phyloP scores from a whole-genome alignment of 768 basidiomycete genomes.

The Filobasidium floriforme region DNA sequence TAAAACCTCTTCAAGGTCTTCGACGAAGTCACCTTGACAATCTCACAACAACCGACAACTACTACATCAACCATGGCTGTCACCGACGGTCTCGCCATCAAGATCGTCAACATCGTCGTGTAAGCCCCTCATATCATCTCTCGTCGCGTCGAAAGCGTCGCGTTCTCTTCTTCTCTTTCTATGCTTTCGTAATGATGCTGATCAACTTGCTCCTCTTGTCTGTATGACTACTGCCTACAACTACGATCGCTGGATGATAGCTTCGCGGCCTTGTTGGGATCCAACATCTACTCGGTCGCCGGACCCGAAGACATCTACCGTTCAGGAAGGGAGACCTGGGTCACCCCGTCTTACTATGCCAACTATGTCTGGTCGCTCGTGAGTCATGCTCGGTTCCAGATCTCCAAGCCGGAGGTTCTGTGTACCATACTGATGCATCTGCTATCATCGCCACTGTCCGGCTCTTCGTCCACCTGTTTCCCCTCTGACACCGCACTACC shows the following conservation, averaged over 20 bases:
- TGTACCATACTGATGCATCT: no score
- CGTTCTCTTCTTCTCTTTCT: background rate
- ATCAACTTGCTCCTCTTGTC: background rate
- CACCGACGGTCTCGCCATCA: slow-evolving; percentile 75
- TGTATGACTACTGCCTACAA: no score
- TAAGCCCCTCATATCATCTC: slow-evolving; percentile 37
- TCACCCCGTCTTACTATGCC: slow-evolving; percentile 89
- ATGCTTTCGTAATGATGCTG: background rate
- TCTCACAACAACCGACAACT: no score
- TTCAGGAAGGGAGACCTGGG: slow-evolving; percentile 73
- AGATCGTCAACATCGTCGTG: slow-evolving; percentile 75
- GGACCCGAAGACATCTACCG: slow-evolving; percentile 53
- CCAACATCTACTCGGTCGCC: slow-evolving; percentile 75
- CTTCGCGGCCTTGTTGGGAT: slow-evolving; percentile 63
- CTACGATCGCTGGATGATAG: slow-evolving; percentile 42
- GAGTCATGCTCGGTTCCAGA: no score
- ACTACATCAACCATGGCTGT: slow-evolving; percentile 47
- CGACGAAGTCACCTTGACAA: no score
- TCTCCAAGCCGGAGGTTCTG: no score
- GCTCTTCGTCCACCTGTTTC: no score
- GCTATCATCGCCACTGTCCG: background rate
- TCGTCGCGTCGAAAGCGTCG: background rate
- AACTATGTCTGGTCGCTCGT: slow-evolving; percentile 72
- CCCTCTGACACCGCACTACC: no score
- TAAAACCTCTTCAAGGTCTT: no score